Percentiles rank a stretch among this genome's conserved stretches.
Conservation (phyloP, 371 early-diverging fungal genomes). For the Saksenaea oblongispora region DNA sequence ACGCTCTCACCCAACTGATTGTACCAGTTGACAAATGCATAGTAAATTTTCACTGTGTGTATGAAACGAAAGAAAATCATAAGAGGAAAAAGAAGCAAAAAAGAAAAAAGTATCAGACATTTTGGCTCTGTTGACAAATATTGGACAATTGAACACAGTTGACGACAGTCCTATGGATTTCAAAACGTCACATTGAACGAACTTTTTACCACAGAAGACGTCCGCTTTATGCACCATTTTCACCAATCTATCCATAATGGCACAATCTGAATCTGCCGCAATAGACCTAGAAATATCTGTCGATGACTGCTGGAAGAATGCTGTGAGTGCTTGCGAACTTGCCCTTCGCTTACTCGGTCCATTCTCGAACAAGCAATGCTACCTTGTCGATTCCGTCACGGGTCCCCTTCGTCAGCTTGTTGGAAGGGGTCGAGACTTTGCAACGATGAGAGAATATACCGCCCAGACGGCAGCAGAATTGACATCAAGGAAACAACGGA, state of each 20-base stretch:
- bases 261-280: background rate
- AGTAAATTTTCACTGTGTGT: too few species aligned
- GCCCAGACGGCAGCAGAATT: slow-evolving; percentile 3
- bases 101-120: too few species aligned
- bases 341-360: slow-evolving; percentile 18
- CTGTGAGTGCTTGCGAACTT: slow-evolving; percentile 21
- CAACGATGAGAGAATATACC: slow-evolving; percentile 12
- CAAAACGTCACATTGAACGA: background rate
- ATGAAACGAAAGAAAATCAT: too few species aligned
- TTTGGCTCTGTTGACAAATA: too few species aligned
- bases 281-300: background rate
- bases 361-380: slow-evolving; percentile 21
- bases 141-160: too few species aligned
- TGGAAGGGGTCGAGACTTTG: slow-evolving; percentile 17
- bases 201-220: background rate
- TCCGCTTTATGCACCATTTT: background rate
- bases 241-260: background rate
- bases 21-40: too few species aligned
- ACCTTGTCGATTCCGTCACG: slow-evolving; percentile 11
- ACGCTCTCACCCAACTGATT: too few species aligned
- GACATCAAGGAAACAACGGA: slow-evolving; percentile 8
- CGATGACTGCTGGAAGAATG: slow-evolving; percentile 23
- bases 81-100: too few species aligned
- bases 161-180: background rate
- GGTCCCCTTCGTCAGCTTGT: slow-evolving; percentile 23